Base-by-base conservation (phyloP, 257 asterid genomes). In the Nicotiana noctiflora region DNA sequence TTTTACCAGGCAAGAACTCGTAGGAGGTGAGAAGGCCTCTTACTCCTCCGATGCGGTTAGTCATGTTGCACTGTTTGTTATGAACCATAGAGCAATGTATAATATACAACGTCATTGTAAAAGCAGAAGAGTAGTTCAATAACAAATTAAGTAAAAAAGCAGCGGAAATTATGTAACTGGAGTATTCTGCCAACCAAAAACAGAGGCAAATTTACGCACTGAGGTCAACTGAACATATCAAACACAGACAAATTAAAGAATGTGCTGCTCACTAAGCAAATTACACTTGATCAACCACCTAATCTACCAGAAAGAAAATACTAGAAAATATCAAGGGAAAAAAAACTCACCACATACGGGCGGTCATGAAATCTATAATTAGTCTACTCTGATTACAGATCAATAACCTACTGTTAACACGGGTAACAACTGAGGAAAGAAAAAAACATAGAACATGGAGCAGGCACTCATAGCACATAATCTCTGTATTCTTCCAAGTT, bases 271-370 rank as follows among this genome's bases (percentile, higher is more conserved):
- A 75, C 83, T 75, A 88, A 86, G 84, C 86, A 84, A 82, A 83
- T 70, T 86, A 72, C 84, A 80, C 86, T 87, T 83, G 79, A 89
- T 80, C 81, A 83, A 83, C 79, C 91, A 85, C 81, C 92, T 82
- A 86, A 66, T 66, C 83, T 84, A 68, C 86, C 81, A 70, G 27
- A 57, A 72, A 60, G 82, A 18, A 62, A 49, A 60, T 72, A 40
- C 11, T 40, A 57, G 56, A 37, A 61, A 83, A 74, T 27, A 78
- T 62, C 37, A 65, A 56, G 60, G 59, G 60, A 80, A 81, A 88
- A 93, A 91, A 86, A 86, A 88, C 92, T 87, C 86, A 90, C 96
- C 91, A 84, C 86, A 84, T 83, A 81, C n/a, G 74, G 84, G 88
- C 86, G 87, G 86, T 84, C 85, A 29, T 46, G 49, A 82, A 46